Evolutionary conservation across 192 early-diverging fungal species (phyloP), one percentile per base, ranked within the genome.

Genomic region (Allomyces macrogynus): DNA sequence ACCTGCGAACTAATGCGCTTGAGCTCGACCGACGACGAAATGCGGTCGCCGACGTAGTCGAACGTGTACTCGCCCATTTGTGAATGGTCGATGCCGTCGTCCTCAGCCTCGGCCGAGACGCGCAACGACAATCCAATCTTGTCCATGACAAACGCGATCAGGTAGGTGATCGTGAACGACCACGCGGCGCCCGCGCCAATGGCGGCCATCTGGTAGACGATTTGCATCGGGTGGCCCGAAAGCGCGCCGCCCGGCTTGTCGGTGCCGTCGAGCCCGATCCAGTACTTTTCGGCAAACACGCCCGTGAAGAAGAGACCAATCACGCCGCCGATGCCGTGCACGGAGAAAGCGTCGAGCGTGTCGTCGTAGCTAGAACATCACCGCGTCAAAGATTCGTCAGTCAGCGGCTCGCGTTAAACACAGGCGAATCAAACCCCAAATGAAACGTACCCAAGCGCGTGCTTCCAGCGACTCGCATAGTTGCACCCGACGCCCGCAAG

Each of bases 291-390:
- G 23, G 94, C 92, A 78, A 95, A 97, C 23, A 97, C 65, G 67
- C 92, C 94, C 5, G 92, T 93, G 24, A 93, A 73, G 23, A 97
- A 70, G 65, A 84, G 83, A 43, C 94, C 94, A 60, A 90, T 78
- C 57, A 83, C 66, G 23, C 92, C 93, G 54, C 89, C 87, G n/a
- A 92, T 77, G 61, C 89, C 91, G 68, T 96, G 93, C 12, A 89
- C 82, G 64, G 86, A 83, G 83, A 88, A 96, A 9, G 90, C 91
- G 71, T 96, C 91, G 43, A 92, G 82, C 25, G 91, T 86, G 74
- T 95, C 90, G 72, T 94, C 94, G 77, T 86, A 93, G 60, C 89
- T 40, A n/a, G n/a, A n/a, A n/a, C n/a, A n/a, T n/a, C n/a, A n/a
- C n/a, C n/a, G 8, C 0, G 7, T 0, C 7, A 40, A 7, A 2